Percentiles rank a stretch among this genome's conserved stretches.
Conservation (phyloP, 768 basidiomycete species). For the Lactifluus volemus region DNA sequence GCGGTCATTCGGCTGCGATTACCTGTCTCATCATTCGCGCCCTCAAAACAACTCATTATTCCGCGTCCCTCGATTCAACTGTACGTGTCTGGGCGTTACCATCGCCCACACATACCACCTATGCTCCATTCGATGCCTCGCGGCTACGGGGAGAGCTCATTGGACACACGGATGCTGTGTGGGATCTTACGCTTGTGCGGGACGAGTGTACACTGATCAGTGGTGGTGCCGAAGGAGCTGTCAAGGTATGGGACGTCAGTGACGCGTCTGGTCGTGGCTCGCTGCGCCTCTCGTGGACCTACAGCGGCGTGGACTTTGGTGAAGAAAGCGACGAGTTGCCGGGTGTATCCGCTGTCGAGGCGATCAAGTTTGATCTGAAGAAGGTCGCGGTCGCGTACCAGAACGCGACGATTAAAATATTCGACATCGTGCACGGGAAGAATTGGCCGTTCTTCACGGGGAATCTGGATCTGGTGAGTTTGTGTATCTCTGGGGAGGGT, state of each 20-base stretch:
- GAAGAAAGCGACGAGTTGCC: constrained; percentile 36
- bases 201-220: constrained; percentile 81
- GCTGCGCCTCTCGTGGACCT: constrained; percentile 73
- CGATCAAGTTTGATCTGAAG: constrained; percentile 73
- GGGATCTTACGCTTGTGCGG: constrained; percentile 85
- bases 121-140: constrained; percentile 82
- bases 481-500: neutral
- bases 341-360: constrained; percentile 78
- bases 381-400: constrained; percentile 88
- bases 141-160: constrained; percentile 71
- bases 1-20: constrained; percentile 88
- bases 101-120: constrained; percentile 68
- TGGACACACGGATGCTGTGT: constrained; percentile 92
- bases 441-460: constrained; percentile 45
- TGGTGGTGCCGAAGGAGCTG: constrained; percentile 82
- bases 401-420: constrained; percentile 83
- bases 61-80: constrained; percentile 88
- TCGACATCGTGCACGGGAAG: constrained; percentile 86
- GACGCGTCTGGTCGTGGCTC: constrained; percentile 49
- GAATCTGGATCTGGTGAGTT: constrained; percentile 14
- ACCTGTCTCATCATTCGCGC: constrained; percentile 78
- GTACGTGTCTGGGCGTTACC: constrained; percentile 90
- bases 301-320: constrained; percentile 51
- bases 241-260: constrained; percentile 91
- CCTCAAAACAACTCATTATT: constrained; percentile 75